Evolutionary conservation across 345 rosid species (phyloP).

Genomic region (Iberis pinnata): DNA sequence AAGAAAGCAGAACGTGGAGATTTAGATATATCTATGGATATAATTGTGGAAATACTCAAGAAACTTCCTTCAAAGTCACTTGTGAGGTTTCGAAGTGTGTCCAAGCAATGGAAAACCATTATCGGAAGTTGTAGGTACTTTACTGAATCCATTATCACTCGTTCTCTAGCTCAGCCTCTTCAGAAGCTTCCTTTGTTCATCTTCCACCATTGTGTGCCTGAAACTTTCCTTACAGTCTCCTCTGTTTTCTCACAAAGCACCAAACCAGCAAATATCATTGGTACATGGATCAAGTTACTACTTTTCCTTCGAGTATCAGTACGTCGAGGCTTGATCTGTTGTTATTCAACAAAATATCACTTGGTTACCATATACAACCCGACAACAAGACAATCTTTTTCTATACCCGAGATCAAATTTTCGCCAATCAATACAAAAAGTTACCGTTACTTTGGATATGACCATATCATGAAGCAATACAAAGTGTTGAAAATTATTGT

Average conservation of each 20-base stretch:
- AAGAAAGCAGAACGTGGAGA: no score
- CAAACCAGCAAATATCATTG: background rate
- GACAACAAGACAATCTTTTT: background rate
- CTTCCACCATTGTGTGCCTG: background rate
- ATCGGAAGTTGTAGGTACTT: background rate
- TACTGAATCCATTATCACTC: background rate
- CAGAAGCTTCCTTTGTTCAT: background rate
- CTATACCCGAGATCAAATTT: background rate
- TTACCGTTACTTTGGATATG: background rate
- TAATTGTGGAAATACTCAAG: background rate
- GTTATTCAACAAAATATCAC: background rate
- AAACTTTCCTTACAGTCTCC: background rate
- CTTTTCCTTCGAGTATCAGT: background rate
- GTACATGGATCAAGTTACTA: no score
- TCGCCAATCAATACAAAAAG: background rate
- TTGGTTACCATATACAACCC: background rate
- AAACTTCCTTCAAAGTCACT: background rate
- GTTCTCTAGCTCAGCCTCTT: background rate
- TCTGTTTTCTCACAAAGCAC: background rate
- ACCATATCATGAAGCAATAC: background rate
- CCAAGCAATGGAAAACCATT: background rate
- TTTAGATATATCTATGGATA: no score
- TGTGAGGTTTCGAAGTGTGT: background rate
- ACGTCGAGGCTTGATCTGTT: background rate
- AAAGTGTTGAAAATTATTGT: background rate